These are phyloP conservation scores for Amanita jacksonii DNA, from an alignment of 768 basidiomycete genomes.

Conservation along the genomic window DNA sequence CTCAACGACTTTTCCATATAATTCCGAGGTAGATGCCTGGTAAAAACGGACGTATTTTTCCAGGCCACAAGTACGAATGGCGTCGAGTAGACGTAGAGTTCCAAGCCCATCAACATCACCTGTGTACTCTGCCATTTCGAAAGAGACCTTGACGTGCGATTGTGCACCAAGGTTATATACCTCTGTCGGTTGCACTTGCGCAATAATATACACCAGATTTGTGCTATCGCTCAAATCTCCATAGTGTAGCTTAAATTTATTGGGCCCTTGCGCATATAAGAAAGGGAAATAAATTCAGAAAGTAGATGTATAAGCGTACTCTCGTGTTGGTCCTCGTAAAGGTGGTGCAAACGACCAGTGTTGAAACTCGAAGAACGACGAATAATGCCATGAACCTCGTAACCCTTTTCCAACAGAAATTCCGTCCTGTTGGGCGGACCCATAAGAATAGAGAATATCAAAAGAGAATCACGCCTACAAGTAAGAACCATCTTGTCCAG, in stretches of 20 bases:
- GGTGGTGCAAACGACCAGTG: conserved; percentile 88
- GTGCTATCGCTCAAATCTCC: conserved; percentile 94
- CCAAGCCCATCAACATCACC: conserved; percentile 95
- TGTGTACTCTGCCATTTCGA: conserved; percentile 99
- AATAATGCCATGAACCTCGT: conserved; percentile 92
- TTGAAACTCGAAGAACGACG: conserved; percentile 98
- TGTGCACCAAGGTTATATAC: conserved; percentile 98
- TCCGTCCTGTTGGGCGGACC: conserved; percentile 53
- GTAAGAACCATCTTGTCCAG: conserved; percentile 95
- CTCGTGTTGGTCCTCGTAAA: conserved; percentile 90
- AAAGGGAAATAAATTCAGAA: conserved; percentile 2
- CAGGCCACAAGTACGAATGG: conserved; percentile 90
- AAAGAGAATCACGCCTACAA: conserved; percentile 41
- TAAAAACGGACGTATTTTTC: conserved; percentile 93
- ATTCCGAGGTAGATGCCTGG: conserved; percentile 94
- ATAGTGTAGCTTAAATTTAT: conserved; percentile 79
- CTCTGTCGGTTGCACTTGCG: conserved; percentile 90
- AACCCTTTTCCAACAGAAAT: conserved; percentile 77
- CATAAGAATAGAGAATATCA: conserved; percentile 3
- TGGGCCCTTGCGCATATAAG: conserved; percentile 37
- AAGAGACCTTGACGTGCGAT: conserved; percentile 98
- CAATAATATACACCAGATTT: conserved; percentile 94
- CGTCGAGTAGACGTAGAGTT: conserved; percentile 91
- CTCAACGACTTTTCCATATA: conserved; percentile 95
- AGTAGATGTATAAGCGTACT: conserved; percentile 36